phyloP scores from a whole-genome alignment of 2,329 filamentous ascomycete genomes.

The Ophiocordyceps australis region DNA sequence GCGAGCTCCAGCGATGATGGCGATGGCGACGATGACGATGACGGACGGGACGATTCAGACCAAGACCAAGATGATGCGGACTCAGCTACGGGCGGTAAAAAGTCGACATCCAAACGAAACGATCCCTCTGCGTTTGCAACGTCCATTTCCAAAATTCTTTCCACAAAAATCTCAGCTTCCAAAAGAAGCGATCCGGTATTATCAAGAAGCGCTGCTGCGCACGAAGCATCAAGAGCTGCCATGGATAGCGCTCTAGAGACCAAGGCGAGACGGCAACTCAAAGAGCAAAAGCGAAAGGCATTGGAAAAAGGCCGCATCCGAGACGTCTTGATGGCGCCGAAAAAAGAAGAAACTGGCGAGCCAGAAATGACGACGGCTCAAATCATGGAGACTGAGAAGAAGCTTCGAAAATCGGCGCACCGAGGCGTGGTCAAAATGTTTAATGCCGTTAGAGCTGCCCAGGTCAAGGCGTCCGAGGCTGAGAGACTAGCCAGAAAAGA shows the following conservation, averaged over 20 bases:
- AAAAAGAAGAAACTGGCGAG: constrained; percentile 28
- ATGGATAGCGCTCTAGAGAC: constrained; percentile 64
- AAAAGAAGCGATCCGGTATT: constrained; percentile 85
- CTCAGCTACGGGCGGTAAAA: constrained; percentile 18
- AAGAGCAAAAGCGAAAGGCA: constrained; percentile 62
- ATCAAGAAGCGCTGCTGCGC: constrained; percentile 59
- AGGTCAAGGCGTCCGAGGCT: constrained; percentile 72
- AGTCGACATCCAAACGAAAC: constrained; percentile 61
- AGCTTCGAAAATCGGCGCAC: constrained; percentile 73
- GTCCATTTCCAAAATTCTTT: constrained; percentile 83
- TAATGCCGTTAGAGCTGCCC: constrained; percentile 83
- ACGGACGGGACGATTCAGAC: constrained; percentile 15
- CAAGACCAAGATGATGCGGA: constrained; percentile 19
- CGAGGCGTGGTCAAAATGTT: constrained; percentile 91
- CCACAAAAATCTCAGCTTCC: constrained; percentile 67
- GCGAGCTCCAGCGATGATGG: constrained; percentile 7
- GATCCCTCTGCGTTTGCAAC: constrained; percentile 83
- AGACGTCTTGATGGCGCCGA: constrained; percentile 56
- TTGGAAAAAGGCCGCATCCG: constrained; percentile 75
- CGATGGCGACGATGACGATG: constrained; percentile 9
- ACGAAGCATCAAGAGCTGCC: constrained; percentile 51
- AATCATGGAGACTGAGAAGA: constrained; percentile 55
- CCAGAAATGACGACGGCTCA: constrained; percentile 28
- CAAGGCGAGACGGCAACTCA: constrained; percentile 61
- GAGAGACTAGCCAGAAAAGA: constrained; percentile 50